Evolutionary conservation across 164 flowering plant genomes (phyloP), one percentile per base, ranked within the genome.

Genomic region (Berberis vulgaris): DNA sequence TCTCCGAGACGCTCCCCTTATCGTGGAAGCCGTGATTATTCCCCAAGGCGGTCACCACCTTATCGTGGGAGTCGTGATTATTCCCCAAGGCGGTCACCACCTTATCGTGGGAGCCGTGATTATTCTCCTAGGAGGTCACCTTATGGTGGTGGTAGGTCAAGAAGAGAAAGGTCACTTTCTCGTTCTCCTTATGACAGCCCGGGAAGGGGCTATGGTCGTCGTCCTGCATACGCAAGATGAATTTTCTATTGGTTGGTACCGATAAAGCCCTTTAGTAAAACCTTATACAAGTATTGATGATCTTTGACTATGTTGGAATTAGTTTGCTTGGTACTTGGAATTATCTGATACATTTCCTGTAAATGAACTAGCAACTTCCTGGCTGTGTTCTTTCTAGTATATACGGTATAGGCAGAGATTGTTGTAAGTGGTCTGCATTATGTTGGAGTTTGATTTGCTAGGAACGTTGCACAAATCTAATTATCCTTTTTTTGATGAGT

Each of bases 1-100:
- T 85, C 89, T 69, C 92, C 92, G 10, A 82, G 89, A 75, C 87
- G 76, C 63, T 82, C 96, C 8, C 91, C 94, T 3, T 76, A 77
- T 65, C 74, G 86, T 47, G 89, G 88, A 2, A 82, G 86, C 41
- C 81, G 83, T 65, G 88, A 81, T 61, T 81, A 76, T 61, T 85
- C 89, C 38, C 88, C 90, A 2, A 72, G 84, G 61, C 76, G 74
- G 44, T 83, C 93, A 39, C 91, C 89, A n/a, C n/a, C n/a, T n/a
- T n/a, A n/a, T n/a, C n/a, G n/a, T 67, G 72, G 78, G 47, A 80
- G 86, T 46, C 86, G 80, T 58, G 85, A 81, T 66, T 78, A 79
- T 68, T 81, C 79, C 4, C 72, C 74, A 44, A 65, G 80, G 0
- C 74, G 86, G 64, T 85, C 89, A 67, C 92, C 92, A 12, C 91